Percentiles rank a stretch among this genome's conserved stretches.
Evolutionary conservation across 352 stramenopile species (phyloP).

Genomic region (Phytophthora cajani): DNA sequence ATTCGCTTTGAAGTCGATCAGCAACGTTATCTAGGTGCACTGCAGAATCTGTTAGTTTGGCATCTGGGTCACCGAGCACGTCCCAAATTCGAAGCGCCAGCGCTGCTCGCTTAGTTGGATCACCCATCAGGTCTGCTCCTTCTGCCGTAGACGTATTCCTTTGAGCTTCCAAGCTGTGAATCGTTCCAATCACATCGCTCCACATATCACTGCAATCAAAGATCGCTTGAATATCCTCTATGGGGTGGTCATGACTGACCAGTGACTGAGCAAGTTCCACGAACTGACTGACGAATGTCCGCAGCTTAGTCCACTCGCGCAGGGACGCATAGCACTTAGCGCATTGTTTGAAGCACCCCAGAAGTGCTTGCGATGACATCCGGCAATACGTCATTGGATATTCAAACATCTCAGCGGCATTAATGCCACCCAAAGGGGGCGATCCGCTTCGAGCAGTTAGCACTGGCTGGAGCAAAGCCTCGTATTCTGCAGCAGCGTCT

Average conservation of each 20-base stretch:
- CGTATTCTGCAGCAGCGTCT: slow-evolving; percentile 60
- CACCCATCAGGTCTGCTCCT: slow-evolving; percentile 3
- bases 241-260: slow-evolving; percentile 18
- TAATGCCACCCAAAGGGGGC: background rate
- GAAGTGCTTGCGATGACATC: slow-evolving; percentile 44
- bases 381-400: slow-evolving; percentile 37
- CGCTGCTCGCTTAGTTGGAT: slow-evolving; percentile 10
- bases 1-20: slow-evolving; percentile 19
- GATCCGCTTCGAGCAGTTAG: slow-evolving; percentile 7
- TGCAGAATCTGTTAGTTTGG: background rate
- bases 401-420: slow-evolving; percentile 31
- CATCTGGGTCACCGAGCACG: slow-evolving; percentile 19
- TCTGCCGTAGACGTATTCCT: background rate
- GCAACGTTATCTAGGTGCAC: slow-evolving; percentile 2
- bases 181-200: slow-evolving; percentile 42
- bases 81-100: slow-evolving; percentile 39
- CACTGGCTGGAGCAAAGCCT: slow-evolving; percentile 45
- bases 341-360: slow-evolving; percentile 59
- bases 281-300: slow-evolving; percentile 36
- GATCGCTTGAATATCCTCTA: slow-evolving; percentile 40
- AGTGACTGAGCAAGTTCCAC: slow-evolving; percentile 36
- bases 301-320: slow-evolving; percentile 53
- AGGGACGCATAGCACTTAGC: slow-evolving; percentile 53
- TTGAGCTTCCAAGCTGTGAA: slow-evolving; percentile 35
- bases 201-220: slow-evolving; percentile 43